Evolutionary conservation across 352 stramenopile genomes (phyloP).

Genomic region (Pythium vanterpoolii): DNA sequence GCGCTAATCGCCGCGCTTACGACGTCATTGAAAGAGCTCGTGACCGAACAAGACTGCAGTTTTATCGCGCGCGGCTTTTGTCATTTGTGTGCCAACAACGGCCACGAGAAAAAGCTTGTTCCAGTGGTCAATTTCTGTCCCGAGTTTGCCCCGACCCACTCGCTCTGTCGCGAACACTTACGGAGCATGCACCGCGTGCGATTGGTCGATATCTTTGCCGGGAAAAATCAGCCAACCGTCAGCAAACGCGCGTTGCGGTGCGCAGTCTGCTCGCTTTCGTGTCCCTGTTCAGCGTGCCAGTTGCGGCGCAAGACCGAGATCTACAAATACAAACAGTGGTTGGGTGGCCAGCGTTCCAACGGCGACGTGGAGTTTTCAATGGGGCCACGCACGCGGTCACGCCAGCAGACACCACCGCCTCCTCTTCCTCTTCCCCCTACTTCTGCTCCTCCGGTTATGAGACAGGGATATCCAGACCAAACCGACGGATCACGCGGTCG

Average conservation of each 20-base stretch:
- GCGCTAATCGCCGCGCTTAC: conserved; percentile 42
- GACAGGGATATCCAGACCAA: background rate
- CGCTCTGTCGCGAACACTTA: conserved; percentile 70
- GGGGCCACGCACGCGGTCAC: background rate
- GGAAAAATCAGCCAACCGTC: conserved; percentile 59
- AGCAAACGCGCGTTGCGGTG: conserved; percentile 66
- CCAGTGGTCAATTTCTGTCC: conserved; percentile 80
- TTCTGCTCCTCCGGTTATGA: too few species aligned
- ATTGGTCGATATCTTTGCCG: conserved; percentile 70
- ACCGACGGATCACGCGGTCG: background rate
- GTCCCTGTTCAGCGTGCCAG: conserved; percentile 57
- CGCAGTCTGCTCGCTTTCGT: conserved; percentile 54
- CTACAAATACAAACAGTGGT: conserved; percentile 29
- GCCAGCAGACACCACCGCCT: background rate
- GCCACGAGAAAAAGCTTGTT: conserved; percentile 41
- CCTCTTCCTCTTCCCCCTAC: background rate
- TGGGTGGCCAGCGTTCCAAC: background rate
- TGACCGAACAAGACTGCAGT: conserved; percentile 56
- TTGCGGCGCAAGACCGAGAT: conserved; percentile 30
- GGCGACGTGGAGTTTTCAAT: background rate
- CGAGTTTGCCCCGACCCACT: conserved; percentile 57
- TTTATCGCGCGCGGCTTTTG: conserved; percentile 73
- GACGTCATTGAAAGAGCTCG: conserved; percentile 54
- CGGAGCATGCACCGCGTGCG: conserved; percentile 68
- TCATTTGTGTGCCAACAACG: conserved; percentile 55